These are phyloP conservation scores for Diphasiastrum complanatum DNA, from an alignment of 83 land plant species.

Conservation along the genomic window DNA sequence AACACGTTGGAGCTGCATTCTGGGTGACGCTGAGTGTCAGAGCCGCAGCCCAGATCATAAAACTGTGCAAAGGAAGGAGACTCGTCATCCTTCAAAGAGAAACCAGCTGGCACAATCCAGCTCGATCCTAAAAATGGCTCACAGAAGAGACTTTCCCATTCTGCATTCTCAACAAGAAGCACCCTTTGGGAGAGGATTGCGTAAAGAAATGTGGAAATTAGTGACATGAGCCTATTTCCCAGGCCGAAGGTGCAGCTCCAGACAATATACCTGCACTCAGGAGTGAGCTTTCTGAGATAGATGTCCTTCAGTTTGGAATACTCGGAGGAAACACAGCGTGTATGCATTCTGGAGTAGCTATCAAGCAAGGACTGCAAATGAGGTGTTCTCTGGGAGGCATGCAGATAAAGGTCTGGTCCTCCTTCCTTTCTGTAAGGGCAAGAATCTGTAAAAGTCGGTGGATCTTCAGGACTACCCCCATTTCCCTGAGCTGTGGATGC, in stretches of 20 bases:
- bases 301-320: background rate
- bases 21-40: background rate
- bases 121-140: constrained; percentile 21
- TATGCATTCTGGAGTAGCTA: constrained; percentile 7
- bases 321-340: constrained; percentile 12
- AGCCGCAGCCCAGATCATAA: constrained; percentile 1
- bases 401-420: constrained; percentile 11
- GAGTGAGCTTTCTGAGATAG: background rate
- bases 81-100: constrained; percentile 14
- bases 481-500: constrained; percentile 1
- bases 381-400: constrained; percentile 6
- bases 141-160: constrained; percentile 18
- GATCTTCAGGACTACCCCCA: too few relatives aligned
- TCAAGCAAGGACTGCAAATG: constrained; percentile 12
- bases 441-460: background rate
- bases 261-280: constrained; percentile 23
- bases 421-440: constrained; percentile 11
- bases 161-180: constrained; percentile 16
- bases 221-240: constrained; percentile 27
- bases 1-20: background rate
- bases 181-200: constrained; percentile 26
- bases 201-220: constrained; percentile 24
- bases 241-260: constrained; percentile 25
- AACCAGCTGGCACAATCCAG: constrained; percentile 14
- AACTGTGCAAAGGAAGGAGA: constrained; percentile 17